Conservation (phyloP, 2,329 filamentous ascomycete species). For the Fusarium sp. region DNA sequence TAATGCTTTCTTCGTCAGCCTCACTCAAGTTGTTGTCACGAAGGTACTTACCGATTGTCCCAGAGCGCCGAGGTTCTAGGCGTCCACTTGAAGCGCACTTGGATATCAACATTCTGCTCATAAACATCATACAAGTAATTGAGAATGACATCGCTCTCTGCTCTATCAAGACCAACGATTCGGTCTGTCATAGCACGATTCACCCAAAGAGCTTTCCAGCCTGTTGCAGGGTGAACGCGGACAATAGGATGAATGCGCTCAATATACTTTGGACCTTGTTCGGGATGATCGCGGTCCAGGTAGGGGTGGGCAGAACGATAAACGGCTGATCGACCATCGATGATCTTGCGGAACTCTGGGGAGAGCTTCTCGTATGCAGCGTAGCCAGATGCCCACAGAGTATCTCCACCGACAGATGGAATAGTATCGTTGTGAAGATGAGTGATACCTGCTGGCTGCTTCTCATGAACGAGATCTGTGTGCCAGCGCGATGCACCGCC, state of each 20-base stretch:
- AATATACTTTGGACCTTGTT: conserved; percentile 72
- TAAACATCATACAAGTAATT: conserved; percentile 76
- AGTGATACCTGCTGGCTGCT: conserved; percentile 76
- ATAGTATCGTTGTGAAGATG: conserved; percentile 78
- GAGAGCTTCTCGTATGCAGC: conserved; percentile 79
- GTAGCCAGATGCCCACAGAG: conserved; percentile 78
- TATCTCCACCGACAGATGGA: conserved; percentile 74
- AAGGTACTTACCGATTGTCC: conserved; percentile 70
- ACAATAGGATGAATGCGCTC: conserved; percentile 77
- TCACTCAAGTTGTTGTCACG: accelerated
- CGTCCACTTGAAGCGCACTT: conserved; percentile 78
- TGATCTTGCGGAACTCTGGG: conserved; percentile 75
- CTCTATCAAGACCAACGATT: conserved; percentile 76
- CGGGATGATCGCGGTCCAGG: conserved; percentile 71
- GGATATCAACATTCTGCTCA: conserved; percentile 77
- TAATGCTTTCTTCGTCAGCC: conserved; percentile 61
- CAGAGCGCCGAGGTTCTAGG: conserved; percentile 74
- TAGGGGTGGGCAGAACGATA: conserved; percentile 76
- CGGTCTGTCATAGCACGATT: conserved; percentile 76
- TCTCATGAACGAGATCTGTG: conserved; percentile 77
- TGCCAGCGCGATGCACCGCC: conserved; percentile 78
- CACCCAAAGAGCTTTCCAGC: conserved; percentile 80
- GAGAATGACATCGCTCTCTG: conserved; percentile 75
- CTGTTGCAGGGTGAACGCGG: conserved; percentile 77
- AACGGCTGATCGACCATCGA: conserved; percentile 74